These are phyloP conservation scores for Arbutus unedo DNA, from an alignment of 148 eudicot genomes.

Conservation along the genomic window DNA sequence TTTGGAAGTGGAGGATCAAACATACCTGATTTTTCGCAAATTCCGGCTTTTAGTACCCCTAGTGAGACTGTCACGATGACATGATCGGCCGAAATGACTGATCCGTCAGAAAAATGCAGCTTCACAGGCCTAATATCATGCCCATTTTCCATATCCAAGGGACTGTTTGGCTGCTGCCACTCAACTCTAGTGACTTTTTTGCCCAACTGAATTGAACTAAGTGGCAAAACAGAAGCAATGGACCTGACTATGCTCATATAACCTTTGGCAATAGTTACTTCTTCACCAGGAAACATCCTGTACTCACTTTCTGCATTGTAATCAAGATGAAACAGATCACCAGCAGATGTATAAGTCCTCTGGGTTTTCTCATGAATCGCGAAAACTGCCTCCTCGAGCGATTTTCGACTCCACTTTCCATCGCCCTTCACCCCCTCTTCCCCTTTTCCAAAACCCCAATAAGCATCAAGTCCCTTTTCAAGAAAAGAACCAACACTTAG, in stretches of 20 bases:
- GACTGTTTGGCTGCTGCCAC: slow-evolving; percentile 39
- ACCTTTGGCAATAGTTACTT: slow-evolving; percentile 78
- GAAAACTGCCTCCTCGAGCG: slow-evolving; percentile 56
- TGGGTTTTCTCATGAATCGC: slow-evolving; percentile 69
- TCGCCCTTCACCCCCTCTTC: slow-evolving; percentile 21
- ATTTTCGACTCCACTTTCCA: slow-evolving; percentile 47
- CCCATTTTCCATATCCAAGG: slow-evolving; percentile 20
- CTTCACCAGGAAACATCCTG: slow-evolving; percentile 73
- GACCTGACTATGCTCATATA: slow-evolving; percentile 61
- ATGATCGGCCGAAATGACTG: slow-evolving; percentile 63
- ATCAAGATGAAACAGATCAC: slow-evolving; percentile 57
- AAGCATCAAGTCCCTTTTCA: slow-evolving; percentile 48
- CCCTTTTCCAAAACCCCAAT: slow-evolving; percentile 23
- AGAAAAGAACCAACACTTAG: slow-evolving; percentile 63
- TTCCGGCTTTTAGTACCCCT: slow-evolving; percentile 71
- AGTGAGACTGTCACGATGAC: slow-evolving; percentile 82
- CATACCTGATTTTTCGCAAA: slow-evolving; percentile 36
- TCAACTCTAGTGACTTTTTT: slow-evolving; percentile 58
- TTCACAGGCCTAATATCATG: slow-evolving; percentile 50
- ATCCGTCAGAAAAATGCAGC: slow-evolving; percentile 68
- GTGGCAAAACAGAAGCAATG: slow-evolving; percentile 69
- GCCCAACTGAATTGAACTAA: slow-evolving; percentile 64
- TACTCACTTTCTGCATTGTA: slow-evolving; percentile 80
- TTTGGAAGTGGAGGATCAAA: slow-evolving; percentile 68
- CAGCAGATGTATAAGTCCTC: slow-evolving; percentile 88